Conservation (phyloP, 1,284 basidiomycete genomes). For the Mycosarcoma mackinlayi region DNA sequence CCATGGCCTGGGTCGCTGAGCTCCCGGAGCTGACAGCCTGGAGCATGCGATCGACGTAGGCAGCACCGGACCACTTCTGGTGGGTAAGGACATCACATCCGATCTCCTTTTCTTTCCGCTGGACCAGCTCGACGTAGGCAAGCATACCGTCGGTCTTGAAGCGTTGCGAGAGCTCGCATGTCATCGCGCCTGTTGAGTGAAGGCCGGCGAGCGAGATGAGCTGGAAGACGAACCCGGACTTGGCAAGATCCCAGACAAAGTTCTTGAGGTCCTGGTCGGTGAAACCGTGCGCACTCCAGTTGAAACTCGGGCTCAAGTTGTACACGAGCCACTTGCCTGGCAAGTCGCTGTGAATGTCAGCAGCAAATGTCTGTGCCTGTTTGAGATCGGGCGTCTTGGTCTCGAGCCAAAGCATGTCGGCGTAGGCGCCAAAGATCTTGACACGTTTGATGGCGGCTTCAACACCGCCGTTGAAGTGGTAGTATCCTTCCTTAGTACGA, state of each 20-base stretch:
- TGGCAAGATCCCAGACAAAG: slow-evolving; percentile 66
- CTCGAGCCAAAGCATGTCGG: slow-evolving; percentile 74
- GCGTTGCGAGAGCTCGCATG: slow-evolving; percentile 62
- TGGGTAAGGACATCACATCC: slow-evolving; percentile 67
- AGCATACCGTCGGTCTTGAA: slow-evolving; percentile 75
- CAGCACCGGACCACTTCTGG: slow-evolving; percentile 66
- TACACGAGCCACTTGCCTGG: slow-evolving; percentile 91
- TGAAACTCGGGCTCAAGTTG: slow-evolving; percentile 92
- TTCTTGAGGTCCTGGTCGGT: slow-evolving; percentile 72
- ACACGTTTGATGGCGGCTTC: slow-evolving; percentile 85
- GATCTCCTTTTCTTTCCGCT: slow-evolving; percentile 66
- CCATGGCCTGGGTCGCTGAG: slow-evolving; percentile 63
- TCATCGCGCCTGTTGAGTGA: slow-evolving; percentile 62
- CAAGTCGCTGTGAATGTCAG: slow-evolving; percentile 78
- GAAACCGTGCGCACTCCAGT: slow-evolving; percentile 87
- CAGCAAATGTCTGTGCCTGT: slow-evolving; percentile 82
- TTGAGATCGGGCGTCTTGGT: slow-evolving; percentile 85
- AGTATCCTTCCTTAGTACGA: slow-evolving; percentile 89
- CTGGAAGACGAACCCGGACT: slow-evolving; percentile 66
- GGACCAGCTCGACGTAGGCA: slow-evolving; percentile 65
- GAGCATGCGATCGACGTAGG: slow-evolving; percentile 64
- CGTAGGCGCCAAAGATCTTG: slow-evolving; percentile 75
- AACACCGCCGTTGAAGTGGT: slow-evolving; percentile 86
- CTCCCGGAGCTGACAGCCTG: slow-evolving; percentile 64
- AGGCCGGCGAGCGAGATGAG: slow-evolving; percentile 67